These are phyloP conservation scores for Novymonas esmeraldas DNA, from an alignment of 208 protist species.

Conservation along the genomic window DNA sequence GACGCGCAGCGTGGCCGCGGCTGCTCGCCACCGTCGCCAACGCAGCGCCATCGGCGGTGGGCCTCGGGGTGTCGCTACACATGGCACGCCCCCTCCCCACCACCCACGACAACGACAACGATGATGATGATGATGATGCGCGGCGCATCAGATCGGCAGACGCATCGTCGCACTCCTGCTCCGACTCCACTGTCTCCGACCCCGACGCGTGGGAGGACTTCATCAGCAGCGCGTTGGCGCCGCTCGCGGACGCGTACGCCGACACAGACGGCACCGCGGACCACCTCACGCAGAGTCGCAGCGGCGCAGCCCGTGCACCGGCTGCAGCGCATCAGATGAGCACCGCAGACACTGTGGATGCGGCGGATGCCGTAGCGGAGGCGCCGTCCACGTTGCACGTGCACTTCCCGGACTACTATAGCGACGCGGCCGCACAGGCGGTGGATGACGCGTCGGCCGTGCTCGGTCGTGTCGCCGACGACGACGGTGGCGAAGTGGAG, in stretches of 20 bases:
- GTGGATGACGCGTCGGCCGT: no score
- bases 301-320: no score
- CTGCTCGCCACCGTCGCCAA: constrained; percentile 1
- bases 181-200: constrained; percentile 15
- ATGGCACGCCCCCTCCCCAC: no score
- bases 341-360: constrained; percentile 20
- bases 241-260: neutral
- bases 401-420: constrained; percentile 22
- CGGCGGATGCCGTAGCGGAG: neutral
- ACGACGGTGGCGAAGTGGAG: neutral
- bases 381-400: constrained; percentile 11
- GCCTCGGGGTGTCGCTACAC: no score
- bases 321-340: no score
- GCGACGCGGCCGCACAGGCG: neutral
- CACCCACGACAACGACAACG: no score
- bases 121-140: no score
- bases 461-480: neutral
- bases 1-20: constrained; percentile 7
- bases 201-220: constrained; percentile 30
- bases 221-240: neutral
- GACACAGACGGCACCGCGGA: neutral
- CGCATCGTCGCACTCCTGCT: constrained; percentile 9
- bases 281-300: no score
- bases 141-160: no score
- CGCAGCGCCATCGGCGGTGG: no score